Conservation (phyloP, 1,284 basidiomycete species). For the Ceratobasidium sp. region DNA sequence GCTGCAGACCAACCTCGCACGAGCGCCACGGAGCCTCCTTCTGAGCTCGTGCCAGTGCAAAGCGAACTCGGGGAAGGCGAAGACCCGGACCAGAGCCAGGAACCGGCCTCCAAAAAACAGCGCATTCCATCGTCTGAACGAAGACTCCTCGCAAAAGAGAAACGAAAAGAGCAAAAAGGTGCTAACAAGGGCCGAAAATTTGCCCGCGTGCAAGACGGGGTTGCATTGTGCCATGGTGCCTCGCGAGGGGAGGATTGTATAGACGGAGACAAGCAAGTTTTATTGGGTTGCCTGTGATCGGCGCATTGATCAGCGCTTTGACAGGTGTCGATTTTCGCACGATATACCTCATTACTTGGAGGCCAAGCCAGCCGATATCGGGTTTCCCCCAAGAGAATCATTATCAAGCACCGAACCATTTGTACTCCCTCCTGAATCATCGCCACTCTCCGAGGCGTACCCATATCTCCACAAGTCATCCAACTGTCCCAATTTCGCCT, state of each 20-base stretch:
- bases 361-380: constrained; percentile 77
- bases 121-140: constrained; percentile 32
- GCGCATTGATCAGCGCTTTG: constrained; percentile 23
- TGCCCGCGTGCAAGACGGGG: constrained; percentile 71
- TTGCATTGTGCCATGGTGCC: constrained; percentile 76
- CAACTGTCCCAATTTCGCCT: constrained; percentile 74
- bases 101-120: constrained; percentile 43
- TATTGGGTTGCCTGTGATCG: constrained; percentile 37
- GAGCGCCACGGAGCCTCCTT: constrained; percentile 43
- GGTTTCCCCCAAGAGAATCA: constrained; percentile 57
- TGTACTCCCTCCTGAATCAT: constrained; percentile 49
- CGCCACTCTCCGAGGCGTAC: constrained; percentile 45
- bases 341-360: constrained; percentile 78
- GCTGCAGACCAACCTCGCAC: constrained; percentile 39
- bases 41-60: background rate
- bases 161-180: constrained; percentile 75
- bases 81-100: constrained; percentile 42
- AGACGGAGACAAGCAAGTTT: constrained; percentile 64
- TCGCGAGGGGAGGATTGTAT: constrained; percentile 71
- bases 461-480: constrained; percentile 58
- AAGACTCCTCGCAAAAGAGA: constrained; percentile 44
- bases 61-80: constrained; percentile 44
- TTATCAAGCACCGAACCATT: constrained; percentile 60
- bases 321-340: constrained; percentile 82
- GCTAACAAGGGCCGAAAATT: constrained; percentile 80